Conservation (phyloP, 208 protist genomes). For the Acanthamoeba culbertsoni region DNA sequence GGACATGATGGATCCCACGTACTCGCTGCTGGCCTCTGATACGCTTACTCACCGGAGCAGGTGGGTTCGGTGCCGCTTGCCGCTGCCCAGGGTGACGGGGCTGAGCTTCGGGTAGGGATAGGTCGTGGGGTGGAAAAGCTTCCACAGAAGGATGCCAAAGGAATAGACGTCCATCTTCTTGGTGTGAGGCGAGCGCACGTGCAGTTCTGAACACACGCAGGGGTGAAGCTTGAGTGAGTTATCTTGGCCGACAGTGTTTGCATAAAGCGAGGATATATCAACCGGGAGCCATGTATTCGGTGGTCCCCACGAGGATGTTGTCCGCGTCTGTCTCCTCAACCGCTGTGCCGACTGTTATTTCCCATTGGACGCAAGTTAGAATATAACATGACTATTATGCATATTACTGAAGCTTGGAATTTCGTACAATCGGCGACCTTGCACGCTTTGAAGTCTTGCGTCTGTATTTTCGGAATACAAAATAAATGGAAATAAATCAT, state of each 20-base stretch:
- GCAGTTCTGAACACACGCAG: background rate
- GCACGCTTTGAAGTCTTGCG: background rate
- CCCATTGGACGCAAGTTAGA: background rate
- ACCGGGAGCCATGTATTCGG: conserved; percentile 55
- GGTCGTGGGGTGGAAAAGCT: conserved; percentile 29
- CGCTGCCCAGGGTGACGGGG: background rate
- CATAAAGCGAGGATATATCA: background rate
- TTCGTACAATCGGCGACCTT: conserved; percentile 46
- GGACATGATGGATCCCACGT: background rate
- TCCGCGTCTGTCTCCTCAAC: conserved; percentile 23
- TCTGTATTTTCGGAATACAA: background rate
- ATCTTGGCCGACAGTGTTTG: background rate
- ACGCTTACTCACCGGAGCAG: background rate
- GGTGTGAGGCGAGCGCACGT: background rate
- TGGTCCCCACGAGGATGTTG: background rate
- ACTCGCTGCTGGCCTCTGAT: background rate
- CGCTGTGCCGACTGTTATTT: background rate
- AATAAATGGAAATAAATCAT: too few species aligned
- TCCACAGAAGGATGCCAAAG: conserved; percentile 48
- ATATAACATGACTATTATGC: background rate
- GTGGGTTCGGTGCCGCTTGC: background rate
- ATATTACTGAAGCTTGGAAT: background rate
- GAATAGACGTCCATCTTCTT: conserved; percentile 56
- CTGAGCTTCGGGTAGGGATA: conserved; percentile 25
- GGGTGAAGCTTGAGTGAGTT: background rate